Evolutionary conservation across 306 rosid genomes (phyloP), one percentile per base, ranked within the genome.

Genomic region (Glycine latifolia): DNA sequence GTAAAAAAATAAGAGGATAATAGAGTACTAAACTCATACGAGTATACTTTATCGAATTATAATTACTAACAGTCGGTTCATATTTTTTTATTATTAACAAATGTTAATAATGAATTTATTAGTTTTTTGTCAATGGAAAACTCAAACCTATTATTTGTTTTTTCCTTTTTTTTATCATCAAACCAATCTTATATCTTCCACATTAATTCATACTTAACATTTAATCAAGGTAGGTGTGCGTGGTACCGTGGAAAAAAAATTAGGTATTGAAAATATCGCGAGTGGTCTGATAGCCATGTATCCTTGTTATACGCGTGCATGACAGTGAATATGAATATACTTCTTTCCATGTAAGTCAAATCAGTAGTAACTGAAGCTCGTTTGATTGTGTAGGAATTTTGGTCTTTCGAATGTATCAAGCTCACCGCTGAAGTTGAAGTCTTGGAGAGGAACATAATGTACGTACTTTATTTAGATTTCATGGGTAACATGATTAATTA

Each of bases 371-470:
- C 74, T 58, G 75, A 67, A 48, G 77, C 33, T 69, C 7, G 59
- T 65, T 75, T 74, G 39, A 16, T 26, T 26, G 43, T 81, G 63
- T 33, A 87, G 97, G 91, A 81, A 71, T 75, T 79, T 76, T 90
- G 88, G 97, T 62, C 80, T 55, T 71, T 83, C 72, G 98, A 92
- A 56, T 84, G 71, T 77, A 84, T 90, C 55, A 92, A 89, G 87
- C 91, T 94, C 67, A 80, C 79, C 0, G 85, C 88, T 39, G 91
- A 87, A 80, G 78, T 87, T 84, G 97, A 94, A 87, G 88, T 89
- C 55, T 72, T 94, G 26, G 86, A 94, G 71, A 90, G 78, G 82
- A 94, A 89, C 83, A 44, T 92, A 56, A 94, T 95, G 98, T 89
- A 86, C 14, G 11, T 56, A 2, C 4, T 10, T 69, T 50, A 44